A percentile compares a stretch with the other conserved stretches of the same genome.
Conservation (phyloP, 2,329 filamentous ascomycete species). For the Dothideomycetidae sp. region DNA sequence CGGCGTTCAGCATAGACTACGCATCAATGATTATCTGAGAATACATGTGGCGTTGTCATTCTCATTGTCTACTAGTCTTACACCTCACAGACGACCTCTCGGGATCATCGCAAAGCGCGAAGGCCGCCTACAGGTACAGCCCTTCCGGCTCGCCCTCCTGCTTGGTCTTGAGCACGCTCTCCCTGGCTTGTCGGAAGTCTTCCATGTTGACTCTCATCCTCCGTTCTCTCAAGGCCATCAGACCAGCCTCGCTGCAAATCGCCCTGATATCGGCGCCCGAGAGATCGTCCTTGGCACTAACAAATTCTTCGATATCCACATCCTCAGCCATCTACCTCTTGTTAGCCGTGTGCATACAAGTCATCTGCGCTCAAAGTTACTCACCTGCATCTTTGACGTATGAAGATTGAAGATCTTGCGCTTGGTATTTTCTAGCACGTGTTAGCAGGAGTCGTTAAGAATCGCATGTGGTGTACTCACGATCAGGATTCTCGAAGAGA, state of each 20-base stretch:
- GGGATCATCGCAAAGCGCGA: too few species aligned
- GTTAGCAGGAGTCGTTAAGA: conserved; percentile 34
- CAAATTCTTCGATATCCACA: conserved; percentile 97
- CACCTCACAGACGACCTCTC: too few species aligned
- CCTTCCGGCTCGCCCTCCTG: conserved; percentile 96
- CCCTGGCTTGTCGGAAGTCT: conserved; percentile 83
- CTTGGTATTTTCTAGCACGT: conserved; percentile 63
- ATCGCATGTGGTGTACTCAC: conserved; percentile 28
- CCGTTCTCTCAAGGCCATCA: conserved; percentile 85
- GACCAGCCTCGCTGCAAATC: conserved; percentile 91
- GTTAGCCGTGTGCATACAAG: too few species aligned
- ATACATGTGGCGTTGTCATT: too few species aligned
- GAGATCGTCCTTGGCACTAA: conserved; percentile 94
- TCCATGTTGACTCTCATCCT: conserved; percentile 99
- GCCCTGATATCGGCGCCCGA: conserved; percentile 97
- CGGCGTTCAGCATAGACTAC: too few species aligned
- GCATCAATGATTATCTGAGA: too few species aligned
- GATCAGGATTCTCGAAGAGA: conserved; percentile 57
- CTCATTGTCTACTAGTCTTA: too few species aligned
- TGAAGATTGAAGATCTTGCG: conserved; percentile 98
- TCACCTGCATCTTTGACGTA: conserved; percentile 92
- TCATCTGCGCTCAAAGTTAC: too few species aligned
- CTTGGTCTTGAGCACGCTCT: conserved; percentile 95
- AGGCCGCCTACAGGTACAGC: conserved; percentile 86
- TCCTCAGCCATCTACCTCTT: conserved; percentile 51